Evolutionary conservation across 176 grass and related monocot genomes (phyloP).

Genomic region (Bothriochloa decipiens): DNA sequence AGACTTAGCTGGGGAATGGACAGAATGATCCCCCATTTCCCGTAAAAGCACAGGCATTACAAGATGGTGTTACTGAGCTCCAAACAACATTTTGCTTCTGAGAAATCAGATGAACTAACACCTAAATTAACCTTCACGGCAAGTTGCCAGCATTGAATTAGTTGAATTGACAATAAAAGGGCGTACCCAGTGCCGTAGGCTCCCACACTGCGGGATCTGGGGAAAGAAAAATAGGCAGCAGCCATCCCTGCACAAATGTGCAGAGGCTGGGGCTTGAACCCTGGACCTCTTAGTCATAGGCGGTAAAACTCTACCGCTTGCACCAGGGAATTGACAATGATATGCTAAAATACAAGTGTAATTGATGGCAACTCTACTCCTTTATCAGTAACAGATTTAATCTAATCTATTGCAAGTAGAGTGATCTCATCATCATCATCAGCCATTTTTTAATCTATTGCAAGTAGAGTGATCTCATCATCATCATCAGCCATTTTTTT

Average conservation of each 20-base stretch:
- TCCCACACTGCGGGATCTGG: too few species aligned
- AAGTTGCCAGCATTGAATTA: slow-evolving; percentile 39
- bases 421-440: background rate
- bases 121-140: slow-evolving; percentile 27
- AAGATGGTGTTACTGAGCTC: slow-evolving; percentile 38
- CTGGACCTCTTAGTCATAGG: too few species aligned
- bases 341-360: slow-evolving; percentile 3
- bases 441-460: background rate
- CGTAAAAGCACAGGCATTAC: slow-evolving; percentile 34
- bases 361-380: background rate
- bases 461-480: background rate
- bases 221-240: too few species aligned
- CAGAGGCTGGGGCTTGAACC: too few species aligned
- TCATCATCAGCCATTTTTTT: background rate
- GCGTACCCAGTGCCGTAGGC: too few species aligned
- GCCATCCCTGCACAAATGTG: too few species aligned
- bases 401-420: too few species aligned
- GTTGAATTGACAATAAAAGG: background rate
- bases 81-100: slow-evolving; percentile 39
- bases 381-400: slow-evolving; percentile 18
- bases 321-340: background rate
- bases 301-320: too few species aligned
- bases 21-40: slow-evolving; percentile 54
- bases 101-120: slow-evolving; percentile 21
- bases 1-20: slow-evolving; percentile 49